Evolutionary conservation across 2,329 filamentous ascomycete genomes (phyloP).

Genomic region (Xylariaceae sp.): DNA sequence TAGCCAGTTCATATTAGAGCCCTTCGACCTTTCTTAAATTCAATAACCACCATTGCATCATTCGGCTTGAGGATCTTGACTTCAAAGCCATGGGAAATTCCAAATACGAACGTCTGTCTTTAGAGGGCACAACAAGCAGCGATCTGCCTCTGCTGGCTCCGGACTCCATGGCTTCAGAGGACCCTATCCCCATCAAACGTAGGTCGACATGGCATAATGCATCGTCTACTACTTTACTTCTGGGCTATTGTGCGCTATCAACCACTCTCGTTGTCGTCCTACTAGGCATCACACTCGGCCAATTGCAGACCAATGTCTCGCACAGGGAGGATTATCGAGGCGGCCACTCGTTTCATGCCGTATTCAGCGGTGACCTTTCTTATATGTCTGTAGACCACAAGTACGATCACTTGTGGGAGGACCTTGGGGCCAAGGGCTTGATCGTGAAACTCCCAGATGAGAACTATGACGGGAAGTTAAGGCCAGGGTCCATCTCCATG

Average conservation of each 20-base stretch:
- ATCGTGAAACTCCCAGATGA: not conserved
- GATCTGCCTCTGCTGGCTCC: not conserved
- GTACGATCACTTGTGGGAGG: slow-evolving; percentile 1
- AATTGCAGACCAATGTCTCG: not conserved
- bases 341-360: not conserved
- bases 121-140: not conserved
- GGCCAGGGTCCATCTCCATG: slow-evolving; percentile 1
- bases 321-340: not conserved
- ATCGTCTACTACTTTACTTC: not conserved
- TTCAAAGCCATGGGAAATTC: not conserved
- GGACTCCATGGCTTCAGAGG: not conserved
- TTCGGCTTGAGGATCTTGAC: not conserved
- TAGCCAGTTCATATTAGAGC: not conserved
- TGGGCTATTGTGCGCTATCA: not conserved
- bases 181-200: not conserved
- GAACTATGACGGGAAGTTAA: not conserved
- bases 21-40: not conserved
- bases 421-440: not conserved
- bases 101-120: slow-evolving; percentile 1
- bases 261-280: not conserved
- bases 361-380: not conserved
- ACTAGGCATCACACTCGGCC: not conserved
- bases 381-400: slow-evolving; percentile 3
- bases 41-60: not conserved
- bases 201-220: not conserved